These are phyloP conservation scores for Tausonia pullulans DNA, from an alignment of 1,284 basidiomycete species.

Conservation along the genomic window DNA sequence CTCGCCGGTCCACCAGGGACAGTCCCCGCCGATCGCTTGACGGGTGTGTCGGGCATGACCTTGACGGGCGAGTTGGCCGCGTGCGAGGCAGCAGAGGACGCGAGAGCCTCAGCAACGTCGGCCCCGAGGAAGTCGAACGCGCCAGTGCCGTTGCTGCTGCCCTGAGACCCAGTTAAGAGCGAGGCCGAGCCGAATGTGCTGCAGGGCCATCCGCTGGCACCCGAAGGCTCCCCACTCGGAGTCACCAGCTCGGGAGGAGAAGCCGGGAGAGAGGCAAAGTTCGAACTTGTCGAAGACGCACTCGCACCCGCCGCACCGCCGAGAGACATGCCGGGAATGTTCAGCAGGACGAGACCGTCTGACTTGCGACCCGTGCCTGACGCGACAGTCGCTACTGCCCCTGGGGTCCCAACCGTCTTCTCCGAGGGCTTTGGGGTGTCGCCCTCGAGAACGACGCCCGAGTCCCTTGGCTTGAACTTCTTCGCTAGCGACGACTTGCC, in stretches of 20 bases:
- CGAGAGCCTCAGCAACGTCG: constrained; percentile 22
- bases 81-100: constrained; percentile 20
- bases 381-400: constrained; percentile 18
- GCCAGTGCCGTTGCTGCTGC: neutral
- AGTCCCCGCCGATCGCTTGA: constrained; percentile 28
- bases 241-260: constrained; percentile 23
- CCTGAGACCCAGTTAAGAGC: neutral
- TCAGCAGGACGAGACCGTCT: constrained; percentile 25
- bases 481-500: constrained; percentile 26
- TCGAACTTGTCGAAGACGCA: no score
- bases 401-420: constrained; percentile 17
- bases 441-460: constrained; percentile 26
- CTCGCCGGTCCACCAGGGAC: no score
- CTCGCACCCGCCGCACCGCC: no score
- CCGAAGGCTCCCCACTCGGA: constrained; percentile 22
- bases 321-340: constrained; percentile 25
- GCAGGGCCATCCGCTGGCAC: constrained; percentile 24
- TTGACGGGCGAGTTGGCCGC: constrained; percentile 13
- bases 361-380: constrained; percentile 20
- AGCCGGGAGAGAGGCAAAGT: no score
- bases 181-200: neutral
- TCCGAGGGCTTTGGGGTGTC: constrained; percentile 9
- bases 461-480: constrained; percentile 36
- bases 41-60: constrained; percentile 35
- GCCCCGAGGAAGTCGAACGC: constrained; percentile 32